These are phyloP conservation scores for Arthrobotrys musiformis DNA, from an alignment of 2,329 filamentous ascomycete genomes.

Conservation along the genomic window DNA sequence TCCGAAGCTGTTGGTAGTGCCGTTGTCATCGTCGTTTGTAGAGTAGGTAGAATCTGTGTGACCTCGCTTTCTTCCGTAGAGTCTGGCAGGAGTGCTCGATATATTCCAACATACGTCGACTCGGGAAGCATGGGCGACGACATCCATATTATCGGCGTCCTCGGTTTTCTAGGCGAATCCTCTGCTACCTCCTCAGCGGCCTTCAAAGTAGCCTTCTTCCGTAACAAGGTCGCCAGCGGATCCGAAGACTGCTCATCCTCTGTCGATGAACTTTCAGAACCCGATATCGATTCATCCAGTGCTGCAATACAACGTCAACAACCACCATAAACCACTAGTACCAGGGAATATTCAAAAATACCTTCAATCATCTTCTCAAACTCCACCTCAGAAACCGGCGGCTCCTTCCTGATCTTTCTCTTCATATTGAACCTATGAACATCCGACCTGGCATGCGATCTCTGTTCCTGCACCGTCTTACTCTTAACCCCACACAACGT, in stretches of 20 bases:
- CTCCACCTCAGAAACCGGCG: conserved; percentile 78
- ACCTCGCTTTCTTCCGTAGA: conserved; percentile 75
- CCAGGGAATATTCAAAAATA: conserved; percentile 39
- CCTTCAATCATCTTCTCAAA: conserved; percentile 84
- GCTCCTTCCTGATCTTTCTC: conserved; percentile 80
- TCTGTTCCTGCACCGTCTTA: conserved; percentile 79
- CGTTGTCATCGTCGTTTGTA: conserved; percentile 71
- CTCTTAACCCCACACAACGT: conserved; percentile 81
- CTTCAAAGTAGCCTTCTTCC: conserved; percentile 77
- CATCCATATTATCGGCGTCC: conserved; percentile 86
- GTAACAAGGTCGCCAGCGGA: conserved; percentile 57
- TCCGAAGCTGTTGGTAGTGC: conserved; percentile 71
- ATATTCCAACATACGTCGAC: conserved; percentile 85
- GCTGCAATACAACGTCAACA: conserved; percentile 64
- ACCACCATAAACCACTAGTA: not conserved
- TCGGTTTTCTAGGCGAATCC: conserved; percentile 69
- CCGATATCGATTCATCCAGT: conserved; percentile 90
- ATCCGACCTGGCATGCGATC: conserved; percentile 87
- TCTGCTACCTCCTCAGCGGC: conserved; percentile 64
- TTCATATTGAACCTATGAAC: conserved; percentile 95
- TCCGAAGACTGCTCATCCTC: conserved; percentile 71
- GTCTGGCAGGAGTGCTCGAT: conserved; percentile 80
- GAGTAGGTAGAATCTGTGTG: conserved; percentile 72
- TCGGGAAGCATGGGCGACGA: conserved; percentile 77
- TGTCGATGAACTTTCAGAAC: conserved; percentile 77